phyloP scores from a whole-genome alignment of 495 filamentous ascomycete species.

The Aspergillus leporis region DNA sequence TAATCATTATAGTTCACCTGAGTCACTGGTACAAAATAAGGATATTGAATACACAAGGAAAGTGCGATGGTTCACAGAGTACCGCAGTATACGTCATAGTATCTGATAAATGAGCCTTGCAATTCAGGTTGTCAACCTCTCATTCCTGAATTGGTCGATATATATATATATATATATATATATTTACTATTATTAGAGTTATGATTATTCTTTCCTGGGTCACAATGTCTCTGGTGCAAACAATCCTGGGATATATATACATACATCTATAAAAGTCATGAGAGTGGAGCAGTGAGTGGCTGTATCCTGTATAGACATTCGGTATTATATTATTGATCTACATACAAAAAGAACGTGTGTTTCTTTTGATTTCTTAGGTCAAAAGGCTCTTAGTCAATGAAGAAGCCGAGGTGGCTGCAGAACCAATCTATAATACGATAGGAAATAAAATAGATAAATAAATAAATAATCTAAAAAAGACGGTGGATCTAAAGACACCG shows the following conservation, averaged over 20 bases:
- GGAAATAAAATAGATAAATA: neutral
- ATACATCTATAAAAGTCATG: neutral
- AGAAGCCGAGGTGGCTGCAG: neutral
- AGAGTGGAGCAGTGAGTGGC: neutral
- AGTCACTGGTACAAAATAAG: no score
- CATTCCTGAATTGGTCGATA: no score
- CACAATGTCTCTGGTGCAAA: neutral
- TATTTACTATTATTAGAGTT: neutral
- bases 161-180: no score
- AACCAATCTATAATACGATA: neutral
- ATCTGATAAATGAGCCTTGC: neutral
- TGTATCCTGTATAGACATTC: neutral
- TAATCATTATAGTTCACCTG: no score
- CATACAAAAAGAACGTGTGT: neutral
- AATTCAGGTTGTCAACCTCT: no score
- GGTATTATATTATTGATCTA: neutral
- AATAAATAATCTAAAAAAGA: neutral
- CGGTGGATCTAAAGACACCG: neutral
- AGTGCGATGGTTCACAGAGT: no score
- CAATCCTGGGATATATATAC: neutral
- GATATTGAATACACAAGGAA: no score
- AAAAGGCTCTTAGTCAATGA: neutral
- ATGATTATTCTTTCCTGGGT: neutral
- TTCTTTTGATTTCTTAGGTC: neutral
- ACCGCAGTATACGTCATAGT: no score